phyloP scores from a whole-genome alignment of 768 basidiomycete genomes.

The Scleroderma citrinum region DNA sequence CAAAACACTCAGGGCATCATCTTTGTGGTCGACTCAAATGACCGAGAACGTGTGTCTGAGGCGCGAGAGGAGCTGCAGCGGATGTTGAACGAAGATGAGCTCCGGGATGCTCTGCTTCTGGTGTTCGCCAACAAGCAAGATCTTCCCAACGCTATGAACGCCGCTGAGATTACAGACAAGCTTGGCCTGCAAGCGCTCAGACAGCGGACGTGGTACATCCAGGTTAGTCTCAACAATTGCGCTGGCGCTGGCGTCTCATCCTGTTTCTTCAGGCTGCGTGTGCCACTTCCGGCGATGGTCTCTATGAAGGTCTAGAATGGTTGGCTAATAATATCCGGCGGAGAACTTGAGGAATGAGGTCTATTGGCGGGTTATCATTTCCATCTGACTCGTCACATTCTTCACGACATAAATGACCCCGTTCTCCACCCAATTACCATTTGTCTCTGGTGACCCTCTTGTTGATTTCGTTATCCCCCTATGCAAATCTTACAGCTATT shows the following conservation, averaged over 20 bases:
- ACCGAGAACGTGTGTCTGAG: constrained; percentile 98
- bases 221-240: constrained; percentile 47
- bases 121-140: constrained; percentile 99
- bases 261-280: constrained; percentile 73
- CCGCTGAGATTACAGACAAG: constrained; percentile 98
- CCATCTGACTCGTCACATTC: constrained; percentile 54
- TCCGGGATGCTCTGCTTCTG: constrained; percentile 95
- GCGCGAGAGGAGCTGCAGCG: constrained; percentile 98
- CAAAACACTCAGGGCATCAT: constrained; percentile 99
- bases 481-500: constrained; percentile 1
- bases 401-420: constrained; percentile 53
- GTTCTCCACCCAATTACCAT: constrained; percentile 43
- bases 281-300: constrained; percentile 96
- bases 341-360: constrained; percentile 46
- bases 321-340: constrained; percentile 80
- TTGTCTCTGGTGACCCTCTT: constrained; percentile 26
- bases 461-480: constrained; percentile 18
- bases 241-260: not conserved
- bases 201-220: constrained; percentile 97
- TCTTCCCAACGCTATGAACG: constrained; percentile 99
- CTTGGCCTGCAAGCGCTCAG: constrained; percentile 96
- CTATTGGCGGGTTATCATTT: constrained; percentile 36
- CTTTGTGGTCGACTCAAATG: constrained; percentile 99
- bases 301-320: constrained; percentile 99
- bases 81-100: constrained; percentile 99